These are phyloP conservation scores for Exophiala bonariae DNA, from an alignment of 2,329 filamentous ascomycete species.

Conservation along the genomic window DNA sequence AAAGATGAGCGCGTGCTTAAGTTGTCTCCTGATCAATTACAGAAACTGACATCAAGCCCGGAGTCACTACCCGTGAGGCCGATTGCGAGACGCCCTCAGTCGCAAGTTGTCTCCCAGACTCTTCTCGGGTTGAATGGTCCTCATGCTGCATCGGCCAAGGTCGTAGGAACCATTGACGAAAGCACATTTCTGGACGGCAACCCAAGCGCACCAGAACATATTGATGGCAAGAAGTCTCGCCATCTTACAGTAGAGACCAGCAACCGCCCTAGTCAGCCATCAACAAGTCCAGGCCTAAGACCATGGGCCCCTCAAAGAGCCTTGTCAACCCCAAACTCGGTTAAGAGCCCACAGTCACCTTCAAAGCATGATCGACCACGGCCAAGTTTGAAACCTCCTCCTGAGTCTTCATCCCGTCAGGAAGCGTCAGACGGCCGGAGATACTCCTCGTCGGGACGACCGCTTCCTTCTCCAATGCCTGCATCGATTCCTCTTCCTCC, in stretches of 20 bases:
- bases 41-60: slow-evolving; percentile 55
- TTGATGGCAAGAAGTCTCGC: slow-evolving; percentile 14
- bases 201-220: slow-evolving; percentile 25
- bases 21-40: slow-evolving; percentile 55
- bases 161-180: not conserved
- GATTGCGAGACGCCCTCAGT: slow-evolving; percentile 32
- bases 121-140: too few species aligned
- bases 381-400: slow-evolving; percentile 19
- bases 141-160: too few species aligned
- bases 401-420: slow-evolving; percentile 5
- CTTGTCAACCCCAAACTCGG: slow-evolving; percentile 13
- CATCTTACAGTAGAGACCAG: slow-evolving; percentile 23
- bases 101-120: slow-evolving; percentile 25
- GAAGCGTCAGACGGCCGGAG: slow-evolving; percentile 15
- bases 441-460: slow-evolving; percentile 26
- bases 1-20: slow-evolving; percentile 46
- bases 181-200: slow-evolving; percentile 25
- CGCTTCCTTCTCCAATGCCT: slow-evolving; percentile 49
- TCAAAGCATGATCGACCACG: slow-evolving; percentile 14
- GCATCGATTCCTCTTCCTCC: slow-evolving; percentile 60
- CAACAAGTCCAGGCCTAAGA: slow-evolving; percentile 8
- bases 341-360: slow-evolving; percentile 19
- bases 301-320: slow-evolving; percentile 11
- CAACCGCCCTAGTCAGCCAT: slow-evolving; percentile 6
- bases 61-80: slow-evolving; percentile 54